Evolutionary conservation across 2,329 filamentous ascomycete species (phyloP), one percentile per base, ranked within the genome.

Genomic region (Fusarium coffeatum): DNA sequence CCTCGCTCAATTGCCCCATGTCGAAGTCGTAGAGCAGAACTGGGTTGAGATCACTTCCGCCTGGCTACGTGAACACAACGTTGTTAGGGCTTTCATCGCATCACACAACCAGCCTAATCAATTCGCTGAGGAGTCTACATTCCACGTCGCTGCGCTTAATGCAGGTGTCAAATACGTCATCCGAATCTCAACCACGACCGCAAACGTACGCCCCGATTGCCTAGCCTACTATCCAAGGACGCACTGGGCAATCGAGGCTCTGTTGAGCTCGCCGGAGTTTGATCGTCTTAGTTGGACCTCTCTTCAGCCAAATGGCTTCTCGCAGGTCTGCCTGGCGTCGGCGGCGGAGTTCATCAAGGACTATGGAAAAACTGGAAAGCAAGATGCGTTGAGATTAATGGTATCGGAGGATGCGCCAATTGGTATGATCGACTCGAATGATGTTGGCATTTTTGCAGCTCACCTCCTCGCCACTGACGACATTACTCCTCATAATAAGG

Each of bases 401-500:
- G 3, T 12, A 7, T 55, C 48, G 6, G 49, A 59, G 15, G 28
- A 55, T n/a, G 28, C 55, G 8, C 18, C 28, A 1, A 1, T 59
- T 2, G 55, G n/a, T 1, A 8, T 9, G 1, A 37, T 59, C 3
- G 37, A 59, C 9, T 20, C 37, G 2, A 55, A 59, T 25, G 55
- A 59, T 11, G 55, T 55, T 7, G 55, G 55, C 1, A 0, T 55
- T 3, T 55, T 58, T 1, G 28, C 55, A 9, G 49, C 37, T 8
- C 48, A 13, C 0, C 28, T 58, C 0, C 2, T 58, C 0, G 10
- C 8, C 2, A 5, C 6, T 0, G 15, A 43, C 0, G 22, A 55
- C 0, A 2, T 43, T 1, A 6, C 4, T 0, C 6, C 1, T 3
- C 22, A 58, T 0, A n/a, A 23, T 0, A 55, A 58, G n/a, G 48